These are phyloP conservation scores for Yamagishiella unicocca DNA, from an alignment of 139 green algal species.

Conservation along the genomic window DNA sequence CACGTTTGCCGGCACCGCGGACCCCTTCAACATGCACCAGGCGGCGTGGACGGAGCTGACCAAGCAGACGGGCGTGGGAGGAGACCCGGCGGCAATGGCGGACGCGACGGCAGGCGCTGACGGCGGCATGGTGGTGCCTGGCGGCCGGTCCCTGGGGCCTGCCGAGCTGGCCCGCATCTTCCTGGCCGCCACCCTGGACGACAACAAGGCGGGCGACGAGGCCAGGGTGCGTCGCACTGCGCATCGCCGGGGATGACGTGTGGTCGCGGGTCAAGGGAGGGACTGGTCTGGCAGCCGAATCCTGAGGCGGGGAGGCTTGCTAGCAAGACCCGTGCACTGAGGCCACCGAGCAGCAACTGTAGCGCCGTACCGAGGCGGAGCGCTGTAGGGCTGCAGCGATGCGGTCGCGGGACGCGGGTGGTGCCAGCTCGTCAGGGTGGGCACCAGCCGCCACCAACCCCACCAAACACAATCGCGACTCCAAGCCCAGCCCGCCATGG, in stretches of 20 bases:
- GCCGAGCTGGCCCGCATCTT: constrained; percentile 76
- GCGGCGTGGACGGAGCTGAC: constrained; percentile 65
- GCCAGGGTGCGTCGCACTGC: not conserved
- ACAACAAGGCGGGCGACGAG: constrained; percentile 37
- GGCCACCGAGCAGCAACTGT: too few species aligned
- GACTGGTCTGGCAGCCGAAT: not conserved
- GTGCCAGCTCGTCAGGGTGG: too few species aligned
- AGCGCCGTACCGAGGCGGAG: too few species aligned
- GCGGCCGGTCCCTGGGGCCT: constrained; percentile 52
- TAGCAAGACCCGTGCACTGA: not conserved
- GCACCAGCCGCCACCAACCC: too few species aligned
- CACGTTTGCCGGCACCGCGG: constrained; percentile 16
- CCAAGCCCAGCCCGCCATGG: too few species aligned
- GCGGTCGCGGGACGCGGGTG: too few species aligned
- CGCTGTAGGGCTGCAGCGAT: too few species aligned
- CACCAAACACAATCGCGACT: too few species aligned
- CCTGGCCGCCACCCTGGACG: constrained; percentile 54
- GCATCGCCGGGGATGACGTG: not conserved
- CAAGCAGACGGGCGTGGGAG: not conserved
- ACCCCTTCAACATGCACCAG: constrained; percentile 56
- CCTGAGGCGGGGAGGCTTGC: not conserved
- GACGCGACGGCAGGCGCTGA: constrained; percentile 15
- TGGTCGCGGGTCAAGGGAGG: not conserved
- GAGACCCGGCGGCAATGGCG: not conserved
- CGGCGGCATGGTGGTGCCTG: constrained; percentile 28